Evolutionary conservation across 306 rosid genomes (phyloP).

Genomic region (Casuarina glauca): DNA sequence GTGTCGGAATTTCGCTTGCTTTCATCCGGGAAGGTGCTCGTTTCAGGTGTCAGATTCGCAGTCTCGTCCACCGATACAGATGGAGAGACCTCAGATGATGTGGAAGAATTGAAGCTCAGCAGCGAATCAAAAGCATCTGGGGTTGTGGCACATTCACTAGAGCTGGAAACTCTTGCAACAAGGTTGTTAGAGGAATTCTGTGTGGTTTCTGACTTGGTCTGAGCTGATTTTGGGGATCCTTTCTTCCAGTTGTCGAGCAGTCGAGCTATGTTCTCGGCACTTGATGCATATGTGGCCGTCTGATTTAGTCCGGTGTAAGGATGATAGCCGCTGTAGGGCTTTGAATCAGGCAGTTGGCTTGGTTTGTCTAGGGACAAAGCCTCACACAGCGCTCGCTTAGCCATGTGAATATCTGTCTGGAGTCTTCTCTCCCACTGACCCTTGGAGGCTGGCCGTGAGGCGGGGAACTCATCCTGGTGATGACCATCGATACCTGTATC

Average conservation of each 20-base stretch:
- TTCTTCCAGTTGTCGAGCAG: slow-evolving; percentile 79
- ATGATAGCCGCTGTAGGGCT: slow-evolving; percentile 31
- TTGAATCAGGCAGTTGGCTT: slow-evolving; percentile 25
- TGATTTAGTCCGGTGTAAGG: not conserved
- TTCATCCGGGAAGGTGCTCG: slow-evolving; percentile 39
- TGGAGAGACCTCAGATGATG: slow-evolving; percentile 38
- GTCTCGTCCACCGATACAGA: slow-evolving; percentile 42
- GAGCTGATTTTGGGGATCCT: slow-evolving; percentile 43
- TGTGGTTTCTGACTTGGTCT: slow-evolving; percentile 18
- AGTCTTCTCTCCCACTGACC: slow-evolving; percentile 98
- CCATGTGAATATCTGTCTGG: slow-evolving; percentile 85
- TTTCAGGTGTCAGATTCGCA: slow-evolving; percentile 22
- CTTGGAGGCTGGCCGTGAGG: slow-evolving; percentile 42
- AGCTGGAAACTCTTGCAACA: slow-evolving; percentile 28
- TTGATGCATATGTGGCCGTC: slow-evolving; percentile 63
- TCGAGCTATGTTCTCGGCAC: slow-evolving; percentile 66
- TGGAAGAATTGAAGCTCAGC: slow-evolving; percentile 45
- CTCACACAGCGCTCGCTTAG: slow-evolving; percentile 79
- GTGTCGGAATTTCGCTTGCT: slow-evolving; percentile 44
- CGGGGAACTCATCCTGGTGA: slow-evolving; percentile 25
- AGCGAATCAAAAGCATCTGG: slow-evolving; percentile 52
- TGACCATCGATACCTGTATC: slow-evolving; percentile 27
- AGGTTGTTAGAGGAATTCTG: slow-evolving; percentile 22
- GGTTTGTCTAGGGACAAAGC: slow-evolving; percentile 73
- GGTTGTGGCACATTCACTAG: slow-evolving; percentile 51